Percentiles rank a stretch among this genome's conserved stretches.
Conservation (phyloP, 768 basidiomycete species). For the Tricholomella constricta region DNA sequence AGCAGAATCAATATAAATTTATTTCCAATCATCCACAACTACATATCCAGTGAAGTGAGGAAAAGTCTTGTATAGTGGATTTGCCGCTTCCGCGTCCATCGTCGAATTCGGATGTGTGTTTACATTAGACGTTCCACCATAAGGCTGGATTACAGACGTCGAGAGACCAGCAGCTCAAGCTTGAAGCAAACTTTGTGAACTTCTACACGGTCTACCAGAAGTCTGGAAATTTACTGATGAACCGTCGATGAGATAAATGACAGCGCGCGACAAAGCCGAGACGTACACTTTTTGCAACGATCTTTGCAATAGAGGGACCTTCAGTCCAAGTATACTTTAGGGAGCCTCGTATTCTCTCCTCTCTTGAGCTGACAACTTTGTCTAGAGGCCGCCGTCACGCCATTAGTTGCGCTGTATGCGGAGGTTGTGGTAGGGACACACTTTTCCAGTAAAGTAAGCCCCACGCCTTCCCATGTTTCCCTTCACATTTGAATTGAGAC, state of each 20-base stretch:
- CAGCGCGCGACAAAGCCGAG: neutral
- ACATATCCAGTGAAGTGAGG: no score
- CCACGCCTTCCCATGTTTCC: conserved; percentile 83
- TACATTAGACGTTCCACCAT: no score
- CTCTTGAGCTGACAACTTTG: conserved; percentile 55
- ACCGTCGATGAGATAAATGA: neutral
- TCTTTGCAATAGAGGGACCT: conserved; percentile 46
- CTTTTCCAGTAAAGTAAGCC: conserved; percentile 80
- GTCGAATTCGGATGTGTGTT: no score
- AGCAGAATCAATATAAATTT: conserved; percentile 1
- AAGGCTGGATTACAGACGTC: no score
- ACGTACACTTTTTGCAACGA: conserved; percentile 4
- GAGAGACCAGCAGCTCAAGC: no score
- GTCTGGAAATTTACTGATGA: neutral
- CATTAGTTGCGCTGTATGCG: conserved; percentile 2
- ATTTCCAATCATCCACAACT: neutral
- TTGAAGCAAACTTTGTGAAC: no score
- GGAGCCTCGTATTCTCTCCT: conserved; percentile 67
- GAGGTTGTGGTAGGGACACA: conserved; percentile 33
- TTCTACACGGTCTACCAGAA: neutral
- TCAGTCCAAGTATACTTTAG: conserved; percentile 76
- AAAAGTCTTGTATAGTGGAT: no score
- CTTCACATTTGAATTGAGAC: conserved; percentile 70
- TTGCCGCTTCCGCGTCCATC: no score
- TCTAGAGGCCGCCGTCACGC: conserved; percentile 40